phyloP scores from a whole-genome alignment of 768 basidiomycete species.

The Mycena capillaripes region DNA sequence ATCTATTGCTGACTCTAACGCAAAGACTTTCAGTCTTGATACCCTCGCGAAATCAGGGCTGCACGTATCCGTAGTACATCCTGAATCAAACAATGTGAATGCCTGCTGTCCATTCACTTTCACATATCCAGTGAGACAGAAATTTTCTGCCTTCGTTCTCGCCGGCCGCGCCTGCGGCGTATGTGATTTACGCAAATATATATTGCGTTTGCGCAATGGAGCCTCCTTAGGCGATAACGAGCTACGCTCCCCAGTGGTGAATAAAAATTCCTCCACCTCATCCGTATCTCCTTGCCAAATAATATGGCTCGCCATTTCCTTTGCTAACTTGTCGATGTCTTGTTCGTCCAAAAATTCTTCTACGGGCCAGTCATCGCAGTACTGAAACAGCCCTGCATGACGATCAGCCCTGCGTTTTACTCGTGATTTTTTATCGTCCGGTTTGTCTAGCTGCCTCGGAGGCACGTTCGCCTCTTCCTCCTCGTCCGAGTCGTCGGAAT shows the following conservation, averaged over 20 bases:
- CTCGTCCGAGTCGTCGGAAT: conserved; percentile 17
- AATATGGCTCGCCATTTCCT: background rate
- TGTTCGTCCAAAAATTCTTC: background rate
- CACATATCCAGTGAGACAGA: conserved; percentile 18
- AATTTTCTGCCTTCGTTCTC: background rate
- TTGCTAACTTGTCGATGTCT: background rate
- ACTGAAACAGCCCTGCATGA: background rate
- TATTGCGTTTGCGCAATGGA: background rate
- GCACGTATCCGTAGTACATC: conserved; percentile 3
- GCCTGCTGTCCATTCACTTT: conserved; percentile 24
- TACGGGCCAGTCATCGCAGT: background rate
- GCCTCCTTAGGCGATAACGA: background rate
- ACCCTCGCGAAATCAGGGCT: conserved; percentile 2
- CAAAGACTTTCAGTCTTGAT: background rate
- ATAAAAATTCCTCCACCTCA: background rate
- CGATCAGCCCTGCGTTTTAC: no score
- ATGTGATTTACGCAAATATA: background rate
- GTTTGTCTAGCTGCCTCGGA: conserved; percentile 26
- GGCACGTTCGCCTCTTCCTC: conserved; percentile 47
- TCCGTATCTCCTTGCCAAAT: background rate
- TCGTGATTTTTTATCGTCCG: no score
- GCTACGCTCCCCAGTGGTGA: background rate
- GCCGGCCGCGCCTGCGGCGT: background rate
- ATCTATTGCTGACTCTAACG: background rate
- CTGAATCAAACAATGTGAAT: conserved; percentile 25